Conservation (phyloP, 495 filamentous ascomycete genomes). For the Neurospora cerealis region DNA sequence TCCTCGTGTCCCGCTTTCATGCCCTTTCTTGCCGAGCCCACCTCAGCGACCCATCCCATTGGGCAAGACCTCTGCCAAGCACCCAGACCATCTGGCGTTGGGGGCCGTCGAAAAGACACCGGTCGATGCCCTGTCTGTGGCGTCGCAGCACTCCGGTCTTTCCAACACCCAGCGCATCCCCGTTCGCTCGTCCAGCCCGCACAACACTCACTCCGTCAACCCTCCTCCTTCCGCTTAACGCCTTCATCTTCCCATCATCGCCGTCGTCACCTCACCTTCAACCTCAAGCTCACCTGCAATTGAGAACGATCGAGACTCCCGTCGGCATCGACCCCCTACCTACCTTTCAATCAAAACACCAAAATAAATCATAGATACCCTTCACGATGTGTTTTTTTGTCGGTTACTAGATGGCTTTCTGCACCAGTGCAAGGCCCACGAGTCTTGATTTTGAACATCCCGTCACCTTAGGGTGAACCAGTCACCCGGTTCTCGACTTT, state of each 20-base stretch:
- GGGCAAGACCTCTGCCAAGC: not conserved
- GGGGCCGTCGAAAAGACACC: not conserved
- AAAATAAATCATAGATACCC: constrained; percentile 3
- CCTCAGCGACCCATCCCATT: not conserved
- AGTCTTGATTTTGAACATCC: constrained; percentile 8
- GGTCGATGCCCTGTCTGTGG: not conserved
- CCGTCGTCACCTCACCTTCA: not conserved
- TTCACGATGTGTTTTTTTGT: constrained; percentile 15
- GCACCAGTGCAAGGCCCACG: constrained; percentile 12
- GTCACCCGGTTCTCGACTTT: constrained; percentile 20
- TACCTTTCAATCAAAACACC: constrained; percentile 5
- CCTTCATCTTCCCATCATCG: constrained; percentile 2
- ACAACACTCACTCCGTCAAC: not conserved
- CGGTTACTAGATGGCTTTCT: constrained; percentile 26
- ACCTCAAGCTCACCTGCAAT: constrained; percentile 1
- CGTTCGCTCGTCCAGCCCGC: constrained; percentile 5
- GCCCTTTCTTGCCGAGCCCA: not conserved
- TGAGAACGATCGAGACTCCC: not conserved
- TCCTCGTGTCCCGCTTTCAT: not conserved
- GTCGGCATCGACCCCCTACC: not conserved
- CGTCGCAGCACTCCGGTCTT: constrained; percentile 3
- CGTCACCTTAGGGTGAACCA: constrained; percentile 1
- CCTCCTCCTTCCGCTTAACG: not conserved
- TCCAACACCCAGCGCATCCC: constrained; percentile 10
- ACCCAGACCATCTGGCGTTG: not conserved